Base-by-base conservation (phyloP, 169 alveolate species). In the Plasmodium inui region DNA sequence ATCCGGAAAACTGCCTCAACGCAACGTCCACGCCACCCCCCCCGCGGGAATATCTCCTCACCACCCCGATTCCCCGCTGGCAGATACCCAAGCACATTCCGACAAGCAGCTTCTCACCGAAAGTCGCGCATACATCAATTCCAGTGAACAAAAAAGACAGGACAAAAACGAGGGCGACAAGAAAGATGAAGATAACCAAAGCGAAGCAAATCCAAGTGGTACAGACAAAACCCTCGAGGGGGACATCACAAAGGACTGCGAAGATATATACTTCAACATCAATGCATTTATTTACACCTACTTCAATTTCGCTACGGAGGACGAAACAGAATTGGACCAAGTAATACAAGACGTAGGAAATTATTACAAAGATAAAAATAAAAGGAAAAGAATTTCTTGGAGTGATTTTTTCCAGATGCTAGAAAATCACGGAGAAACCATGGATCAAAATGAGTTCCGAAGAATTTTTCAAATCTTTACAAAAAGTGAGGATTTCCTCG, bases 381-480 rank as follows among this genome's bases (percentile, higher is more conserved):
- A 79, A 14, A 78, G 80, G 41, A 81, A 34, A 57, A 57, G 44
- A 10, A 61, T 89, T 26, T 79, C 84, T 17, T 89, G 34, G 10
- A 79, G 46, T 22, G 94, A 89, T 46, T 70, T 89, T 89, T 26
- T 89, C 9, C 14, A 89, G 39, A 89, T 89, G 53, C 72, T 89
- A 70, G 82, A 80, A 39, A 89, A 80, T 26, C 53, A 80, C 72
- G 94, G 94, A 89, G 94, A 89, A 80, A 46, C 26, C 14, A 89
- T 89, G 94, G 94, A 89, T 34, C 91, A n/a, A 67, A 81, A 57
- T 34, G 94, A 89, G 78, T 57, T 89, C 22, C 80, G 53, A 67
- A 89, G 91, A 53, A 89, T 89, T 57, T 89, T 79, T 89, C 94
- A 89, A 89, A 79, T 89, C 34, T 89, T 89, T 89, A 80, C 94